Evolutionary conservation across 2,329 filamentous ascomycete species (phyloP).

Genomic region (Fusarium mundagurra): DNA sequence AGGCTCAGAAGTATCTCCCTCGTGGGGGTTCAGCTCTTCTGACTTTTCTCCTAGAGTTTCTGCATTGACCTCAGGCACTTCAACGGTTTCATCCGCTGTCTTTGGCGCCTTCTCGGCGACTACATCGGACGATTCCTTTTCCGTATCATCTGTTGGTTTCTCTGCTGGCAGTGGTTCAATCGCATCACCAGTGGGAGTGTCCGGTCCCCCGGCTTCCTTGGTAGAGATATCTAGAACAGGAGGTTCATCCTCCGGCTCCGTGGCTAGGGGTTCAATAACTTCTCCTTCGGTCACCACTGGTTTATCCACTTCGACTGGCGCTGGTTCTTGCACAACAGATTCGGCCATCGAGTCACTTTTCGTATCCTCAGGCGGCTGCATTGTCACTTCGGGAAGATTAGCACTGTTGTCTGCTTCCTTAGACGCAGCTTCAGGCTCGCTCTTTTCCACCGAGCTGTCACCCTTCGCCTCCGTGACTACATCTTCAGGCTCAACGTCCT

Average conservation of each 20-base stretch:
- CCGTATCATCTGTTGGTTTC: background rate
- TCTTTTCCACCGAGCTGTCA: background rate
- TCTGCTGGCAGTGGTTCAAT: background rate
- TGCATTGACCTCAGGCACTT: background rate
- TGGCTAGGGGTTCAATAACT: background rate
- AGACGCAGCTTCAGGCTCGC: background rate
- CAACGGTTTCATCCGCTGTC: background rate
- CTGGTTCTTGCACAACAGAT: background rate
- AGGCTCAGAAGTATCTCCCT: background rate
- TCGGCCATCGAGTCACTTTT: background rate
- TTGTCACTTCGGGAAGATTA: background rate
- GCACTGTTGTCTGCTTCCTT: background rate
- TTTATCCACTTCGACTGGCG: background rate
- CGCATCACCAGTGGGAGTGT: constrained; percentile 1
- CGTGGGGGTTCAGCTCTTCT: background rate
- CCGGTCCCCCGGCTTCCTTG: background rate
- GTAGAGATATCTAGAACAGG: background rate
- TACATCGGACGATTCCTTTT: background rate
- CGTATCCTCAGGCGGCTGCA: background rate
- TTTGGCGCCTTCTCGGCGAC: background rate
- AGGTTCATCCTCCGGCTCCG: constrained; percentile 3
- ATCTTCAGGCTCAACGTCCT: background rate
- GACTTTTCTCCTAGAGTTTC: constrained; percentile 3
- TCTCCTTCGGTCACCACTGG: background rate
- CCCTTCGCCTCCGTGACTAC: constrained; percentile 1